Evolutionary conservation across 805 yeast genomes (phyloP), one percentile per base, ranked within the genome.

Genomic region (Candida easanensis): DNA sequence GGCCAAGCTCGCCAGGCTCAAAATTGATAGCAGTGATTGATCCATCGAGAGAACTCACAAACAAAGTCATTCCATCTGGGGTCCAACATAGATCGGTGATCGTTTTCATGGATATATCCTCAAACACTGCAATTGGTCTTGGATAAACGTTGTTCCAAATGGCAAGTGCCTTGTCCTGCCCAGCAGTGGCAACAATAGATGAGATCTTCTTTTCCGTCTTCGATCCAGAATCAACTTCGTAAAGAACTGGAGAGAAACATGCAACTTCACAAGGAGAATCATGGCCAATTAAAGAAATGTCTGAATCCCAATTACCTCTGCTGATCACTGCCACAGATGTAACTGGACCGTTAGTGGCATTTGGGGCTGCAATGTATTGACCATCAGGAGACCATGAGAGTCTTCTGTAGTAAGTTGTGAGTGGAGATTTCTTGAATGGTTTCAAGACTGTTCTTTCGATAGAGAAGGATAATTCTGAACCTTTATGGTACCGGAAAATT

Each of bases 331-430:
- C 86, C 11, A 84, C 85, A 0, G 89, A 76, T 2, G 88, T 77
- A 4, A 83, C 84, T 1, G 90, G 90, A 0, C 91, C 91, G 62
- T 86, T 85, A 5, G 88, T 82, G 3, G 93, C 93, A 58, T 86
- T 86, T 1, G 95, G 93, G 0, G 80, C 89, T 0, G 93, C 93
- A 18, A 86, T 80, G 56, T 82, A 86, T 60, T 84, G 89, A 3
- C 95, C 95, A 64, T 86, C 95, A 0, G 95, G 95, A 0, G 91
- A 83, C 95, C 95, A 86, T n/a, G 89, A 80, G 61, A 82, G 71
- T 54, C 95, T 68, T 54, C 93, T 69, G 56, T 88, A 93, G 63
- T 93, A 93, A 0, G 97, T 88, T 0, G 96, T 88, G 47, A 93
- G 70, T 1, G 99, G 98, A 0, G 96, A 87, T 53, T 81, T 87